Evolutionary conservation across 306 rosid species (phyloP).

Genomic region (Vigna angularis): DNA sequence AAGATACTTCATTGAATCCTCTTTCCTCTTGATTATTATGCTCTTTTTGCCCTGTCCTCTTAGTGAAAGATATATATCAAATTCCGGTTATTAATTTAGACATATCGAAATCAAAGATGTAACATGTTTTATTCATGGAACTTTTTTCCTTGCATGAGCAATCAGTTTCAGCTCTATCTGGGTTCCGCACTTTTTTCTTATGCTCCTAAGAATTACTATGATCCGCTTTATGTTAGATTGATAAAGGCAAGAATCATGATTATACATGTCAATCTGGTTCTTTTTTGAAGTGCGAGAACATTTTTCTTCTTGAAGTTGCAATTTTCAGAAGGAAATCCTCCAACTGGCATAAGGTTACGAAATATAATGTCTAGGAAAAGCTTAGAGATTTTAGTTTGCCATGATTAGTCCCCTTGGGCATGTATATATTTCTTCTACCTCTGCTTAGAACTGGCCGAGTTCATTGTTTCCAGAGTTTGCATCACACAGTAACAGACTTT

Average conservation of each 20-base stretch:
- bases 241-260: background rate
- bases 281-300: background rate
- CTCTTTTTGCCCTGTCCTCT: constrained; percentile 10
- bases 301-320: background rate
- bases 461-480: constrained; percentile 14
- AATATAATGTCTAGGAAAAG: background rate
- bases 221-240: background rate
- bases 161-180: background rate
- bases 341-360: background rate
- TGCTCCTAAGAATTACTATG: background rate
- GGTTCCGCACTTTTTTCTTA: constrained; percentile 25
- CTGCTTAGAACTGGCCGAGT: constrained; percentile 1
- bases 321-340: constrained; percentile 13
- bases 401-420: background rate
- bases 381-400: background rate
- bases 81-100: constrained; percentile 19
- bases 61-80: constrained; percentile 5
- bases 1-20: constrained; percentile 16
- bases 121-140: background rate
- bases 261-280: background rate
- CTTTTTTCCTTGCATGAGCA: constrained; percentile 17
- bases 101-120: constrained; percentile 29
- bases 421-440: background rate
- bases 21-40: constrained; percentile 8
- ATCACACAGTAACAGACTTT: background rate